A percentile compares a stretch with the other conserved stretches of the same genome.
phyloP scores from a whole-genome alignment of 1,139 yeast species.

The Blastobotrys capitulatus region DNA sequence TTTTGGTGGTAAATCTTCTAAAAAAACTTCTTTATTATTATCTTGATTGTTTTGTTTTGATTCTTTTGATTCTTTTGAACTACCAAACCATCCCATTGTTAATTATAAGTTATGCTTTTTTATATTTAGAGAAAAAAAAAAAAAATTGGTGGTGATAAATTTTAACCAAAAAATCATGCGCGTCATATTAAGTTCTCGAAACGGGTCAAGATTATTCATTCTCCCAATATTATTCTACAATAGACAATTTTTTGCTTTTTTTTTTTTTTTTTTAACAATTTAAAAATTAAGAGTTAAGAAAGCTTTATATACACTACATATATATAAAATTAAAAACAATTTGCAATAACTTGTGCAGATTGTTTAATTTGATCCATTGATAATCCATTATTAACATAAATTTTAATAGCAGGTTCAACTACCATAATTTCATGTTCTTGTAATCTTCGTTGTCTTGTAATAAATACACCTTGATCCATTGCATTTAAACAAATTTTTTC shows the following conservation, averaged over 20 bases:
- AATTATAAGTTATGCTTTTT: too few relatives aligned
- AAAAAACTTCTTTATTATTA: slow-evolving; percentile 8
- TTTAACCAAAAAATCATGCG: too few relatives aligned
- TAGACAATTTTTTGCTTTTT: too few relatives aligned
- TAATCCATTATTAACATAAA: slow-evolving; percentile 50
- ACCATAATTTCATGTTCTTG: slow-evolving; percentile 75
- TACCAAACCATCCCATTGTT: slow-evolving; percentile 12
- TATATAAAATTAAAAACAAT: slow-evolving; percentile 10
- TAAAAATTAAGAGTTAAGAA: background rate
- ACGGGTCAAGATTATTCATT: too few relatives aligned
- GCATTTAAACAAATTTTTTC: slow-evolving; percentile 57
- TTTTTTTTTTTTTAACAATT: too few relatives aligned
- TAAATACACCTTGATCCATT: slow-evolving; percentile 50
- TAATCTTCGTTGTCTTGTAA: slow-evolving; percentile 65
- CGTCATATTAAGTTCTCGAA: too few relatives aligned
- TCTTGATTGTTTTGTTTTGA: background rate
- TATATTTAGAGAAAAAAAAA: too few relatives aligned
- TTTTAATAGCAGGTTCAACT: slow-evolving; percentile 58
- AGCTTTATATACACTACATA: background rate
- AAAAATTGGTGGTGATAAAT: too few relatives aligned
- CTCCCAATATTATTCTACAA: too few relatives aligned
- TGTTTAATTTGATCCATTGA: slow-evolving; percentile 46
- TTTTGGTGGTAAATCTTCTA: slow-evolving; percentile 34
- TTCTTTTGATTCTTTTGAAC: background rate
- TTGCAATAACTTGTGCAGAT: slow-evolving; percentile 25